Evolutionary conservation across 495 filamentous ascomycete species (phyloP), one percentile per base, ranked within the genome.

Genomic region (Cercophora scortea): DNA sequence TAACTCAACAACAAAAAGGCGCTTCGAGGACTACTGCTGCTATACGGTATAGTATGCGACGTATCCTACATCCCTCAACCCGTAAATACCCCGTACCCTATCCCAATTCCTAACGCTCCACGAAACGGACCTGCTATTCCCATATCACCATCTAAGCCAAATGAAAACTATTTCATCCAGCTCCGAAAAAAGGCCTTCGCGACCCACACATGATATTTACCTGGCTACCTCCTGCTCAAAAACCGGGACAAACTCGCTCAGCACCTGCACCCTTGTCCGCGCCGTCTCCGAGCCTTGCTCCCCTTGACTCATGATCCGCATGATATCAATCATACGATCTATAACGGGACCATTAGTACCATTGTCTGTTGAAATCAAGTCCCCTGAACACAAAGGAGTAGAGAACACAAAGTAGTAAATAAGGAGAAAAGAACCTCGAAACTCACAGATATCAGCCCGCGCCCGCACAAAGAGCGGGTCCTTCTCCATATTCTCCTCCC

Each of bases 311-410:
- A 77, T 80, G 25, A 62, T 53, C 51, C 75, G 67, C 71, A 83
- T 70, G 10, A 84, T 80, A 44, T 80, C 69, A 39, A 83, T 75
- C 80, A 83, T 83, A 32, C 66, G 64, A 25, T 64, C 78, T 80
- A 38, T 40, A 32, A 47, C 8, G 1, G 0, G 4, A 11, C 6
- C 5, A 25, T 49, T 40, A 39, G 32, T 32, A 35, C 12, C 19
- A 10, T 35, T 10, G 3, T 8, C 18, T 13, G 11, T 16, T 0
- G 34, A 19, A 9, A 45, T 32, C 32, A 11, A 41, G 36, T 3
- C 15, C 38, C 25, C 11, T 32, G 2, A 35, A 32, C 19, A 11
- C 25, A 10, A 16, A 12, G 10, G 9, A 7, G 13, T 10, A 47
- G 36, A 39, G 0, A 15, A 40, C 38, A 17, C 11, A 54, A 47